Conservation (phyloP, 2,329 filamentous ascomycete species). For the Dothideomycetes sp. region DNA sequence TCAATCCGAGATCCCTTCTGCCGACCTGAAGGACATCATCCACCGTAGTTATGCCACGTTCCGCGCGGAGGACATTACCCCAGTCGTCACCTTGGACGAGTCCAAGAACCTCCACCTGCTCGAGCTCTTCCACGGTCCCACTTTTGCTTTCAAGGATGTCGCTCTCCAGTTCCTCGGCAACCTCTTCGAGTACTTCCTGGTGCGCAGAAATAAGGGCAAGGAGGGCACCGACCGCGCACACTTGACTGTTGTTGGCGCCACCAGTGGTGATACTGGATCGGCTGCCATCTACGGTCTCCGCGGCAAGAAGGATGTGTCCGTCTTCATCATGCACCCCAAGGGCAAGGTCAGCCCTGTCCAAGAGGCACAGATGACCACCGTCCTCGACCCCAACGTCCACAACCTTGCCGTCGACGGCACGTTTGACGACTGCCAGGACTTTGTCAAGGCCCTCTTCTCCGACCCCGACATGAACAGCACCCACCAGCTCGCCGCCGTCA, state of each 20-base stretch:
- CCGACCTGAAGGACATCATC: slow-evolving; percentile 75
- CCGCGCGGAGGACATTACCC: slow-evolving; percentile 65
- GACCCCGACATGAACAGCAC: slow-evolving; percentile 74
- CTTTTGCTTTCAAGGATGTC: slow-evolving; percentile 91
- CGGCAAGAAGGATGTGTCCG: slow-evolving; percentile 92
- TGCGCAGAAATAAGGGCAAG: slow-evolving; percentile 61
- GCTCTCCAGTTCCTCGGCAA: slow-evolving; percentile 94
- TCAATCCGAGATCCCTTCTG: slow-evolving; percentile 63
- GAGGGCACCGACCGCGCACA: slow-evolving; percentile 60
- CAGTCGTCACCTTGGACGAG: slow-evolving; percentile 64
- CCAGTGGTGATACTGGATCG: slow-evolving; percentile 80
- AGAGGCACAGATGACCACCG: slow-evolving; percentile 94
- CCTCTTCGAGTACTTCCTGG: slow-evolving; percentile 80
- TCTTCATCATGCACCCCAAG: slow-evolving; percentile 89
- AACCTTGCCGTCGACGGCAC: slow-evolving; percentile 82
- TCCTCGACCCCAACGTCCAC: slow-evolving; percentile 82
- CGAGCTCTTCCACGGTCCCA: slow-evolving; percentile 93
- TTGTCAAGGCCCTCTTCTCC: slow-evolving; percentile 84
- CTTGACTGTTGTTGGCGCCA: slow-evolving; percentile 76
- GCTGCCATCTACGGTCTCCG: slow-evolving; percentile 91
- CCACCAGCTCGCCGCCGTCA: slow-evolving; percentile 81
- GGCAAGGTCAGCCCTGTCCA: slow-evolving; percentile 86
- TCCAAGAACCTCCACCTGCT: slow-evolving; percentile 68
- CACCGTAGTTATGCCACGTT: slow-evolving; percentile 82
- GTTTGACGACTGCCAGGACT: slow-evolving; percentile 96